phyloP scores from a whole-genome alignment of 108 stramenopile species.

The Nitzschia palea region DNA sequence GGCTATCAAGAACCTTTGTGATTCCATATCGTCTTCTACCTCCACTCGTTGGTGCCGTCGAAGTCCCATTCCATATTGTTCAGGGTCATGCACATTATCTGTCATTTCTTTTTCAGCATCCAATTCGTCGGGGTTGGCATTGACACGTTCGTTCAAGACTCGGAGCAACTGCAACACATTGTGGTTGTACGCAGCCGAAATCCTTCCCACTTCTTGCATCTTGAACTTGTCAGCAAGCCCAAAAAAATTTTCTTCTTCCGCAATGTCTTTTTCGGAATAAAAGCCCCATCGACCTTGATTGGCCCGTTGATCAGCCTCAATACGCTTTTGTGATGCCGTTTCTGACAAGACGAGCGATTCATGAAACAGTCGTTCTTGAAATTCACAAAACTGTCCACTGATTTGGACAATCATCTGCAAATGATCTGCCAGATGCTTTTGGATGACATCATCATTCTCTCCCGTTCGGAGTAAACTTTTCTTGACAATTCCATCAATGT shows the following conservation, averaged over 20 bases:
- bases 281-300: slow-evolving; percentile 83
- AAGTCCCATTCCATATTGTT: slow-evolving; percentile 5
- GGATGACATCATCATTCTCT: slow-evolving; percentile 29
- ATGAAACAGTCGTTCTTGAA: slow-evolving; percentile 77
- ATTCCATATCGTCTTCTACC: slow-evolving; percentile 50
- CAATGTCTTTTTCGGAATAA: slow-evolving; percentile 50
- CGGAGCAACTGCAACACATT: slow-evolving; percentile 50
- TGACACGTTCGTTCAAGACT: slow-evolving; percentile 50
- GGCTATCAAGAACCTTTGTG: slow-evolving; percentile 74
- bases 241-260: slow-evolving; percentile 63
- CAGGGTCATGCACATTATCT: neutral
- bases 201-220: slow-evolving; percentile 48
- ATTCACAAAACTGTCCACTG: slow-evolving; percentile 72
- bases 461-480: slow-evolving; percentile 65
- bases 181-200: slow-evolving; percentile 57
- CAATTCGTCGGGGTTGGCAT: slow-evolving; percentile 41
- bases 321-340: slow-evolving; percentile 53
- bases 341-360: slow-evolving; percentile 65
- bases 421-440: slow-evolving; percentile 46
- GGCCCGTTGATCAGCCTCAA: slow-evolving; percentile 56
- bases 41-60: neutral
- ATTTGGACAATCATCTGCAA: slow-evolving; percentile 60
- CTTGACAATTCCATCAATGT: slow-evolving; percentile 79
- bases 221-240: slow-evolving; percentile 62
- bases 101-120: slow-evolving; percentile 10